Evolutionary conservation across 1,139 yeast genomes (phyloP), one percentile per base, ranked within the genome.

Genomic region (Hyphopichia fennica): DNA sequence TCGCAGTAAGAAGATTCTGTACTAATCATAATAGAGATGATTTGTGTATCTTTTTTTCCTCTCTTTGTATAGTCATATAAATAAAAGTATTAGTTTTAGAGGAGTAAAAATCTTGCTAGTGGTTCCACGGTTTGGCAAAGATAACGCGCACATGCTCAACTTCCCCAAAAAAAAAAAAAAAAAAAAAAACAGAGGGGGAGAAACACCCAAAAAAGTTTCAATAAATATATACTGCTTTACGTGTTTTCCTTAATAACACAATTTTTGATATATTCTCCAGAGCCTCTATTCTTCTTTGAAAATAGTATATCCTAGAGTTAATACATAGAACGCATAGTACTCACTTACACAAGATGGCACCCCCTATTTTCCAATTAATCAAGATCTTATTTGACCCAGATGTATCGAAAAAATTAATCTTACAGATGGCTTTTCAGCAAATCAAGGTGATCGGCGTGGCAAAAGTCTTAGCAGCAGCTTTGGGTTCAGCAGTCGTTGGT

Each of bases 331-430:
- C n/a, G n/a, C 10, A 22, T 22, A 22, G 10, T 22, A 22, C 25
- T 22, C 25, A 22, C 9, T 7, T 22, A 33, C 16, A 18, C 5
- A 34, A 11, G 20, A 46, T 45, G 48, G 44, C 41, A n/a, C 37
- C 65, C 4, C 63, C 65, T 41, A 48, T 62, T 25, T 44, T 58
- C 34, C 53, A 50, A 34, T 40, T 71, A 37, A 47, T 72, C 42
- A 65, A 62, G 45, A 54, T 71, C 37, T 59, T 73, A 42, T 56
- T 67, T 37, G 65, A 72, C 54, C 75, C 76, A 10, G 67, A 66
- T 39, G 67, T 72, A 15, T 65, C 72, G 36, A 72, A 72, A 45
- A 67, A 62, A 46, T 52, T 71, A 48, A 62, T 72, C 19, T 59
- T 72, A 43, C 69, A 69, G 47, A 53, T 72, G 50, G 76, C 70